Base-by-base conservation (phyloP, 768 basidiomycete species). In the Sarcomyxa edulis region DNA sequence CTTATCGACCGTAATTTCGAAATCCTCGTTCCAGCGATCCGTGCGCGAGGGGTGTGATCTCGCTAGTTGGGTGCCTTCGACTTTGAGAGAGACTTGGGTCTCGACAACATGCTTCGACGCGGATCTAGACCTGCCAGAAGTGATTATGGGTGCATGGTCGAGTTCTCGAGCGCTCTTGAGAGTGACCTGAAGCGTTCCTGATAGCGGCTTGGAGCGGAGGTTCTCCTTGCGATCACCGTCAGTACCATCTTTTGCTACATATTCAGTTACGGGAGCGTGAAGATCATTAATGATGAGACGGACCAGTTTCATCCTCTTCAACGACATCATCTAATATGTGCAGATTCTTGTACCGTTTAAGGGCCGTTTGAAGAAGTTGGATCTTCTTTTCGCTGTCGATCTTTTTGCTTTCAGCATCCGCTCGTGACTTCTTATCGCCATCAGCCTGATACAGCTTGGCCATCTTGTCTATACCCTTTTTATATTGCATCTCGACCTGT, bases 381-480 rank as follows among this genome's bases (percentile, higher is more conserved):
- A 97, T 96, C 67, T 98, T 99, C 62, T 87, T 87, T 55, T 97
- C 92, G 58, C 87, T 92, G 63, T 99, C 96, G 20, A 94, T 72
- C 46, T 84, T 78, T 65, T 99, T 97, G 57, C 81, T 82, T 56
- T 95, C 92, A 2, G 94, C 92, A 58, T 98, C 95, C 9, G 78
- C 81, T 53, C 87, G 78, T 30, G 93, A 86, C 59, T 90, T 91
- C 76, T 95, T 95, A 69, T 99, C 96, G 38, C 94, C 95, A 53
- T 99, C 96, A 5, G 86, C 89, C 52, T 91, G 82, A 59, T 97
- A 97, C 22, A 97, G 73, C 62, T 88, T 94, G 25, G 84, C 88
- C 96, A 99, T 99, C 70, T 97, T 97, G 65, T 98, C 94, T 47
- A 97, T 96, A 28, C 96, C 96, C 58, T 84, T 77, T 71, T 94